phyloP scores from a whole-genome alignment of 257 asterid genomes.

The Gardenia jasminoides region DNA sequence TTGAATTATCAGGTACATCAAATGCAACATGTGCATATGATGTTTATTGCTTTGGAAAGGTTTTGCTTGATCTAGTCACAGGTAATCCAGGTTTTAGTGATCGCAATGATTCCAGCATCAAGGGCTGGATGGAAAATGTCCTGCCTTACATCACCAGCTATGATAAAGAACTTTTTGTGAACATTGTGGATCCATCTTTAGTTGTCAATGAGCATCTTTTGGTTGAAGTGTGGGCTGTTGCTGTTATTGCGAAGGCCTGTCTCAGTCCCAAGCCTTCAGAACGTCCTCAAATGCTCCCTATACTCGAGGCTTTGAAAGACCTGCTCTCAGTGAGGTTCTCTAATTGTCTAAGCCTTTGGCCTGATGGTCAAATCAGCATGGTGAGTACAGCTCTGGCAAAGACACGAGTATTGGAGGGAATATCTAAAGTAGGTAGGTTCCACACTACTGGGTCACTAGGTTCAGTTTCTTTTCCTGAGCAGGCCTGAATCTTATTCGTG shows the following conservation, averaged over 20 bases:
- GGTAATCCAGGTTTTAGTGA: background rate
- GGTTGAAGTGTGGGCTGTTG: conserved; percentile 1
- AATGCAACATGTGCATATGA: too few species aligned
- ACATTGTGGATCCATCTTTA: conserved; percentile 9
- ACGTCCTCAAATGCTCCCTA: conserved; percentile 61
- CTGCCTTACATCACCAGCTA: conserved; percentile 37
- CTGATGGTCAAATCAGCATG: too few species aligned
- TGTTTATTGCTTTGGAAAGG: conserved; percentile 14
- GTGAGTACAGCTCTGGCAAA: too few species aligned
- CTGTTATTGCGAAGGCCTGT: conserved; percentile 13
- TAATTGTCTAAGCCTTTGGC: too few species aligned
- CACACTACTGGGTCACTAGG: too few species aligned
- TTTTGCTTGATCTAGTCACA: conserved; percentile 8
- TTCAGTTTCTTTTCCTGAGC: too few species aligned
- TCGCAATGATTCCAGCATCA: conserved; percentile 11
- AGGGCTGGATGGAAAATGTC: conserved; percentile 8
- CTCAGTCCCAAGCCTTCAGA: background rate
- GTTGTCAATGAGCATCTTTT: background rate
- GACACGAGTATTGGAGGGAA: too few species aligned
- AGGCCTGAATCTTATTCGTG: too few species aligned
- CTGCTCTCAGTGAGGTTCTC: too few species aligned
- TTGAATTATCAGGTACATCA: too few species aligned
- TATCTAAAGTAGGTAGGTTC: too few species aligned
- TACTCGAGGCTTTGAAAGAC: conserved; percentile 71
- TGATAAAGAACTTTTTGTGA: background rate